A percentile compares a stretch with the other conserved stretches of the same genome.
phyloP scores from a whole-genome alignment of 768 basidiomycete species.

The Lentinula sp. region DNA sequence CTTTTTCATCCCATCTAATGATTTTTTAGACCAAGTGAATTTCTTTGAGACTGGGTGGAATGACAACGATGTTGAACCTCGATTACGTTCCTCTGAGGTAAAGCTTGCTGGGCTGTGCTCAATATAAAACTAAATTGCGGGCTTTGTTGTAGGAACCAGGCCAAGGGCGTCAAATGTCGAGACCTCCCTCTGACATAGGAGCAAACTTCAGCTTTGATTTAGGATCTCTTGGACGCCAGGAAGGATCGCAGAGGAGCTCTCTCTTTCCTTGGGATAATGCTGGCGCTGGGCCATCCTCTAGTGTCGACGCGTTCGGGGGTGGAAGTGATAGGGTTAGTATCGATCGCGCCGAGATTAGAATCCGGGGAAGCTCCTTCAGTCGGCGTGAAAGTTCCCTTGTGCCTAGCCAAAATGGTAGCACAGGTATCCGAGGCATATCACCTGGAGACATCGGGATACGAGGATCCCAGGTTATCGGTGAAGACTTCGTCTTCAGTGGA shows the following conservation, averaged over 20 bases:
- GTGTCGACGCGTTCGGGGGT: conserved; percentile 32
- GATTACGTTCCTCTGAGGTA: conserved; percentile 52
- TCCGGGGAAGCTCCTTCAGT: conserved; percentile 51
- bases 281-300: conserved; percentile 53
- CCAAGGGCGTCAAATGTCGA: conserved; percentile 71
- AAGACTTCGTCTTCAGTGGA: conserved; percentile 70
- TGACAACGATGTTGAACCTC: neutral
- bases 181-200: conserved; percentile 44
- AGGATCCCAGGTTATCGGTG: conserved; percentile 40
- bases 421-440: conserved; percentile 40
- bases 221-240: conserved; percentile 27
- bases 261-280: conserved; percentile 86
- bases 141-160: conserved; percentile 63
- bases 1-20: neutral
- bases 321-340: conserved; percentile 43
- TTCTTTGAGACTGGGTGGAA: neutral
- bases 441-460: conserved; percentile 37
- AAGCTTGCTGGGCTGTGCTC: neutral
- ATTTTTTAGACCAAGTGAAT: neutral
- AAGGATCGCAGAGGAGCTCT: conserved; percentile 60
- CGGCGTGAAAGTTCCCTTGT: conserved; percentile 52
- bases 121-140: neutral
- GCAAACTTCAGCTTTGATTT: conserved; percentile 42
- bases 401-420: conserved; percentile 41
- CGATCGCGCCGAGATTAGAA: conserved; percentile 44